phyloP scores from a whole-genome alignment of 2,329 filamentous ascomycete species.

The Aspergillus uvarum region DNA sequence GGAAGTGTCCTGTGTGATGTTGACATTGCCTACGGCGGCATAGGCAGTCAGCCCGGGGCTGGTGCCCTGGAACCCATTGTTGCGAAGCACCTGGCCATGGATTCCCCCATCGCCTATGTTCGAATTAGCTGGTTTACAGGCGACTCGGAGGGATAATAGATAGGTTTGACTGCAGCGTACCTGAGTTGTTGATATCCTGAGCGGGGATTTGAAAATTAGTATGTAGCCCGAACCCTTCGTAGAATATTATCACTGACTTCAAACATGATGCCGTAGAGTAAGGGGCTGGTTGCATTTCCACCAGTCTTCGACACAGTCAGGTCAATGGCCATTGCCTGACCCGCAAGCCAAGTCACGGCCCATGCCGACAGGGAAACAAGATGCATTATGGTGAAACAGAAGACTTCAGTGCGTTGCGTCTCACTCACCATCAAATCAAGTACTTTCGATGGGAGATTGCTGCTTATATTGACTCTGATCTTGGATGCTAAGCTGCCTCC shows the following conservation, averaged over 20 bases:
- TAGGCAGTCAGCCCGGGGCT: background rate
- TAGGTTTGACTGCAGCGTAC: background rate
- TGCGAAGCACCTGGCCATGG: background rate
- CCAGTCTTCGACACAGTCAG: background rate
- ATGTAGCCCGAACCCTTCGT: no score
- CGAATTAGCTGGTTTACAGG: background rate
- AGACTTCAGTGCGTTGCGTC: background rate
- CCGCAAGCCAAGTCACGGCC: background rate
- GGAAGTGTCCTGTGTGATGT: background rate
- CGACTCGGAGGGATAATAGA: no score
- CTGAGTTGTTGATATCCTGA: background rate
- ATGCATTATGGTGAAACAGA: background rate
- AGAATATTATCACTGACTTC: background rate
- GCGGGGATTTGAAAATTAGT: background rate
- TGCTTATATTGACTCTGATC: no score
- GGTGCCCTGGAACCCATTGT: background rate
- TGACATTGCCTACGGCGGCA: background rate
- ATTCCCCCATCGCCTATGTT: background rate
- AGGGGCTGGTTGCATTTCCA: background rate
- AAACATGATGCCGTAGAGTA: background rate
- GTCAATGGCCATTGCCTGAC: background rate
- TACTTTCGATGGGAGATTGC: no score
- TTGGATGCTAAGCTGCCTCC: no score
- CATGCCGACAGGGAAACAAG: background rate
- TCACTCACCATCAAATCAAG: no score